Evolutionary conservation across 768 basidiomycete species (phyloP), one percentile per base, ranked within the genome.

Genomic region (Collybia nuda): DNA sequence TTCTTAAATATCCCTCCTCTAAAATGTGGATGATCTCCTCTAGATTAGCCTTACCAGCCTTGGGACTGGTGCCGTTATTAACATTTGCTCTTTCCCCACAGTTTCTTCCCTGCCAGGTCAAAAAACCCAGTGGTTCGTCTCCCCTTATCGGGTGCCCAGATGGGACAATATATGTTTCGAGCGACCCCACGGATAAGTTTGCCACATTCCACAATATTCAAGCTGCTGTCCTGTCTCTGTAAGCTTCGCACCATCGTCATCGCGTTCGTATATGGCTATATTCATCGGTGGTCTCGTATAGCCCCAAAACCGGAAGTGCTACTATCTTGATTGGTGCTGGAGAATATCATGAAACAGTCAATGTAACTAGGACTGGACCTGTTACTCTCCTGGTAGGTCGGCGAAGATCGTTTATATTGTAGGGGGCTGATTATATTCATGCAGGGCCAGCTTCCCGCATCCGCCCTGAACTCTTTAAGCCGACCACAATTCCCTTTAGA

Each of bases 151-250:
- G 79, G 7, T 86, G 85, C 58, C 81, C 81, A 0, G n/a, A 53
- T 5, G 81, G 79, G 8, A 86, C 84, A 0, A 64, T 86, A 3
- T 85, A 76, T 50, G 84, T 86, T 18, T 84, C 82, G 1, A 62
- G 66, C 38, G 58, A 75, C 36, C 51, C 62, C 26, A 76, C 62
- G 4, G 76, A 85, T 57, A 50, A 60, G 0, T 63, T 64, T 42
- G 77, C 83, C 0, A 50, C 72, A 21, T 85, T 82, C 41, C 68
- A 59, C 14, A 74, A 56, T 21, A 66, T 86, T 2, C 85, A 87
- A 60, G 70, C 74, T 11, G 84, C 85, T 7, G 68, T 87, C 11
- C 24, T 63, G 6, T 81, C 82, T 5, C 66, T 87, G 83, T 84
- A 52, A 52, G 76, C 63, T n/a, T 7, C 40, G 7, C 3, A 17